Base-by-base conservation (phyloP, 345 rosid species). In the Mallotus nudiflorus region DNA sequence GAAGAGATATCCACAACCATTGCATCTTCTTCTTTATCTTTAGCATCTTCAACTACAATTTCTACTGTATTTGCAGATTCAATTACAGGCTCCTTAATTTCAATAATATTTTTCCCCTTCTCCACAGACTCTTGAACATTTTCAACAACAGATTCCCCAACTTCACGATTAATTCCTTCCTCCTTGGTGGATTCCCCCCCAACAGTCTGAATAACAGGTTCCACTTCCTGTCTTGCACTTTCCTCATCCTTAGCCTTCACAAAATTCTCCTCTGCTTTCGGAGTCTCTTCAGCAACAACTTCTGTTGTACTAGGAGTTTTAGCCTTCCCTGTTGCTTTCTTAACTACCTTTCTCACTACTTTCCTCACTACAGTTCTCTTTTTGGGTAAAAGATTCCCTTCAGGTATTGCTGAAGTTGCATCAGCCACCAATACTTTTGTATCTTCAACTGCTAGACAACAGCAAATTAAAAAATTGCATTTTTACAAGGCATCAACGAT, bases 271-370 rank as follows among this genome's bases (percentile, higher is more conserved):
- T 55, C 67, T 0, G 20, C 60, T 24, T 63, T 80, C 35, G 73
- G 57, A 28, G 59, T 46, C 69, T 68, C 73, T 10, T 1, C 48
- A 58, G 73, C 19, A 42, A 37, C 28, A 77, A 19, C 70, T 63
- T 79, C 69, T 18, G 77, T 69, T 3, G 70, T 60, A 42, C 46
- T 12, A 66, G 80, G 31, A 66, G 60, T 53, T 69, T 53, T 80
- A 18, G 62, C 52, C 51, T 74, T 78, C 28, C 61, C 85, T 0
- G 57, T 42, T 58, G 60, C 55, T 80, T 74, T 80, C 78, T 74
- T 83, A 16, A 68, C 75, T n/a, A 59, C 76, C 64, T 42, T 69
- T 9, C 31, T 69, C 9, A 73, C 75, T 37, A 78, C 70, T 52
- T 56, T 73, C 75, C 37, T 73, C 68, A 78, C 78, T 11, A 72